These are phyloP conservation scores for Solanum clarkiae DNA, from an alignment of 257 asterid genomes.

Conservation along the genomic window DNA sequence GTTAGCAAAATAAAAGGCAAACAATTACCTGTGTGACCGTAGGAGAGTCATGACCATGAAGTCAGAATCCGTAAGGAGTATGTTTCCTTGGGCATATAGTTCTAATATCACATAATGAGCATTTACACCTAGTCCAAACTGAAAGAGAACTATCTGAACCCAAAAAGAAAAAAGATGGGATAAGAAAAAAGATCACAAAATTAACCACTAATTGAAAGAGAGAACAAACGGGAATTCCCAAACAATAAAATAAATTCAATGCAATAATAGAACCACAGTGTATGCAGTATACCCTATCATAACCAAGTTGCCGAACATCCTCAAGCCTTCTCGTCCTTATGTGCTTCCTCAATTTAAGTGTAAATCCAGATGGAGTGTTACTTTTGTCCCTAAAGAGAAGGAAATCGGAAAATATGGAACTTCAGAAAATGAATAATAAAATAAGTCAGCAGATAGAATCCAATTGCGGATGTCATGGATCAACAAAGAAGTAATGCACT, in stretches of 20 bases:
- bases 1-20: slow-evolving; percentile 1
- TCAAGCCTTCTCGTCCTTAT: slow-evolving; percentile 94
- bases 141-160: slow-evolving; percentile 75
- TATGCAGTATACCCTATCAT: slow-evolving; percentile 63
- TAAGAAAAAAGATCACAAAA: background rate
- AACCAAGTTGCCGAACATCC: slow-evolving; percentile 97
- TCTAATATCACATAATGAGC: slow-evolving; percentile 90
- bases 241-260: background rate
- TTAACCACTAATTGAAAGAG: background rate
- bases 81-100: slow-evolving; percentile 96
- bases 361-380: slow-evolving; percentile 96
- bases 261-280: background rate
- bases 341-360: slow-evolving; percentile 87
- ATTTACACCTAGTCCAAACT: slow-evolving; percentile 80
- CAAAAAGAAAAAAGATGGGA: background rate
- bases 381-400: slow-evolving; percentile 68
- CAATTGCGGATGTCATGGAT: background rate
- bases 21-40: slow-evolving; percentile 85
- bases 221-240: background rate
- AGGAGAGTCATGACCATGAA: slow-evolving; percentile 86
- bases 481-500: background rate
- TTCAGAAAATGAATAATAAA: background rate
- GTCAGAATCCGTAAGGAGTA: slow-evolving; percentile 81
- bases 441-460: background rate
- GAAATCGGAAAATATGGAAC: background rate